Evolutionary conservation across 352 stramenopile species (phyloP).

Genomic region (Phytophthora colocasiae): DNA sequence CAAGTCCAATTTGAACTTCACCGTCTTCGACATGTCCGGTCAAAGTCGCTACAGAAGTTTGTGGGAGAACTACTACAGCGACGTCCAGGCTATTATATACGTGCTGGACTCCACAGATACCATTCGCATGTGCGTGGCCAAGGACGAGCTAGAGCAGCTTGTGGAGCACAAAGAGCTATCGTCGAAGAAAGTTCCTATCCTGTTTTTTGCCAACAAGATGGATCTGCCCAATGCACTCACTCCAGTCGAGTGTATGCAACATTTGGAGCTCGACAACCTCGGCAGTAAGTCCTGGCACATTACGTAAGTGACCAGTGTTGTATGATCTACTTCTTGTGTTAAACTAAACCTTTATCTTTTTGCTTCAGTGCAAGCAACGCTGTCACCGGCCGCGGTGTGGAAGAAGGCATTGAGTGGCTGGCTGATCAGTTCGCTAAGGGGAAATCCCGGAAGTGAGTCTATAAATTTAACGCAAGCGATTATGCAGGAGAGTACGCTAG

Average conservation of each 20-base stretch:
- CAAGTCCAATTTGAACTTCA: constrained; percentile 93
- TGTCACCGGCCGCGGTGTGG: constrained; percentile 75
- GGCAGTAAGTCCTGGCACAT: constrained; percentile 87
- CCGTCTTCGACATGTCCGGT: constrained; percentile 92
- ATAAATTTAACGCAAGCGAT: constrained; percentile 5
- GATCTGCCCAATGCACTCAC: constrained; percentile 74
- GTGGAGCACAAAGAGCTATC: constrained; percentile 82
- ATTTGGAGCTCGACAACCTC: constrained; percentile 82
- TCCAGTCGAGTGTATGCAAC: constrained; percentile 83
- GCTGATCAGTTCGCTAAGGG: constrained; percentile 74
- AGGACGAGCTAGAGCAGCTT: constrained; percentile 89
- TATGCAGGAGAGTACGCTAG: constrained; percentile 12
- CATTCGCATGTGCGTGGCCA: constrained; percentile 87
- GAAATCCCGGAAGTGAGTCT: constrained; percentile 60
- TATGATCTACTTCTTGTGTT: background rate
- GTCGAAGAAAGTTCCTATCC: constrained; percentile 75
- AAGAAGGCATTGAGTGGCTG: constrained; percentile 87
- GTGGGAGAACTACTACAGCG: constrained; percentile 89
- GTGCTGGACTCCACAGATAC: constrained; percentile 90
- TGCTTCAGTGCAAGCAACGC: constrained; percentile 78
- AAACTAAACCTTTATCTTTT: background rate
- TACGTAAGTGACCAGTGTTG: constrained; percentile 50
- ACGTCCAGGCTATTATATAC: constrained; percentile 91
- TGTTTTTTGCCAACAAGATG: constrained; percentile 93
- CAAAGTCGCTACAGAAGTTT: constrained; percentile 82